Evolutionary conservation across 1,284 basidiomycete species (phyloP).

Genomic region (Stygiomarasmius scandens): DNA sequence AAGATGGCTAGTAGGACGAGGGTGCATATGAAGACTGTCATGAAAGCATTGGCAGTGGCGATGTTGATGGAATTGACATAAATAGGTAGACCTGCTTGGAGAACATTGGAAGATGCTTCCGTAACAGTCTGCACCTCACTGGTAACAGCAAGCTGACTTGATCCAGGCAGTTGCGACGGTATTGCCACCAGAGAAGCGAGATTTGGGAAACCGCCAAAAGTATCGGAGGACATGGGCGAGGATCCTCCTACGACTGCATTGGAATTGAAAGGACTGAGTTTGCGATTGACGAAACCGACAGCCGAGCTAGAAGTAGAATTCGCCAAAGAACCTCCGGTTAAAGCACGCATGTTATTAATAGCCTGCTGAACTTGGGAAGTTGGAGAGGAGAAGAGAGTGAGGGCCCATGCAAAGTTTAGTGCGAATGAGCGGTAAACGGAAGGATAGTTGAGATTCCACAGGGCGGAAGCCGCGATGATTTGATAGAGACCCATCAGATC

Average conservation of each 20-base stretch:
- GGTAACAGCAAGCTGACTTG: constrained; percentile 22
- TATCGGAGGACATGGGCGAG: not conserved
- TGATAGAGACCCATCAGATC: constrained; percentile 86
- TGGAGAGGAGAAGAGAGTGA: constrained; percentile 75
- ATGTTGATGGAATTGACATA: constrained; percentile 78
- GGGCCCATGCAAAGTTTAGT: constrained; percentile 87
- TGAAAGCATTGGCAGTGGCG: constrained; percentile 81
- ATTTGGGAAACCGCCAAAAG: constrained; percentile 2
- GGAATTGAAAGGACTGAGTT: constrained; percentile 77
- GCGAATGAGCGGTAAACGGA: constrained; percentile 79
- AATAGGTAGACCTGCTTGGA: constrained; percentile 80
- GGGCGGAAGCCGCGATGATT: constrained; percentile 72
- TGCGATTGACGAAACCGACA: constrained; percentile 77
- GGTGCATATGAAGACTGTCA: constrained; percentile 75
- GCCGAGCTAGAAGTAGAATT: constrained; percentile 58
- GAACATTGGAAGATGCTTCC: constrained; percentile 58
- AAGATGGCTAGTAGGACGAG: constrained; percentile 67
- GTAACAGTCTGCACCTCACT: constrained; percentile 71
- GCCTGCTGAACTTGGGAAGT: constrained; percentile 69
- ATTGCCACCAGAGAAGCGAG: not conserved
- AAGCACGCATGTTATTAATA: constrained; percentile 80
- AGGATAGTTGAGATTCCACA: constrained; percentile 89
- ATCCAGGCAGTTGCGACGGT: constrained; percentile 10
- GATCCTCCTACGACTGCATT: constrained; percentile 10
- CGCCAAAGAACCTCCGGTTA: constrained; percentile 78